phyloP scores from a whole-genome alignment of 2,329 filamentous ascomycete species.

The Sordariomycetes sp. region DNA sequence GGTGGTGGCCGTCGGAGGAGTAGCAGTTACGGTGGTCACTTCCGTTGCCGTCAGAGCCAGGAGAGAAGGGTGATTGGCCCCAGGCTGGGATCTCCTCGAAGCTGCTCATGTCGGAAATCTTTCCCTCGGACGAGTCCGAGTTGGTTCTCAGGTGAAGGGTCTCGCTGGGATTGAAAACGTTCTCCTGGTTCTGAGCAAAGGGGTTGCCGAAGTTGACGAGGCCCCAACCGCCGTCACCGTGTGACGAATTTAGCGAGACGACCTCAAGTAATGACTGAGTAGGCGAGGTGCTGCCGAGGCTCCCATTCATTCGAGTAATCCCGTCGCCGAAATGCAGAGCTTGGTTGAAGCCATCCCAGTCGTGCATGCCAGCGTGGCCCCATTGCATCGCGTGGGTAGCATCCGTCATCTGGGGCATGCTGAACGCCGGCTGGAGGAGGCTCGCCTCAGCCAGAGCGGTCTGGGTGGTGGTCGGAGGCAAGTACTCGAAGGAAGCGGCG shows the following conservation, averaged over 20 bases:
- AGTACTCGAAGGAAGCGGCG: constrained; percentile 49
- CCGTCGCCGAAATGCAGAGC: constrained; percentile 44
- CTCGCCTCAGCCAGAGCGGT: constrained; percentile 49
- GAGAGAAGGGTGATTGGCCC: constrained; percentile 72
- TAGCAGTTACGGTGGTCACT: constrained; percentile 57
- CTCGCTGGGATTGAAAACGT: constrained; percentile 87
- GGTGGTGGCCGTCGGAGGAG: constrained; percentile 43
- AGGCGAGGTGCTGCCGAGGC: constrained; percentile 34
- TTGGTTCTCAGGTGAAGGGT: constrained; percentile 81
- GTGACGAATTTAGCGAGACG: constrained; percentile 69
- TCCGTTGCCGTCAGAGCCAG: constrained; percentile 68
- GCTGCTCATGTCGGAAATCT: constrained; percentile 60
- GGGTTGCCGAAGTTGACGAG: constrained; percentile 68
- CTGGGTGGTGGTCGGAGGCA: constrained; percentile 49
- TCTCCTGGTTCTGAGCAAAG: constrained; percentile 47
- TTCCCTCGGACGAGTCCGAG: constrained; percentile 74
- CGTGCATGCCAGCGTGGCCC: constrained; percentile 55
- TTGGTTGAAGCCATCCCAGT: constrained; percentile 73
- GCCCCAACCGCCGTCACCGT: constrained; percentile 82
- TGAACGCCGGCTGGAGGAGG: constrained; percentile 55
- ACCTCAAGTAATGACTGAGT: constrained; percentile 66
- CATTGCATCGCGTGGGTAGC: constrained; percentile 47
- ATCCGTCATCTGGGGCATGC: constrained; percentile 48
- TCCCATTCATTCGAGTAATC: constrained; percentile 26
- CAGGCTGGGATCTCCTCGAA: constrained; percentile 70